A percentile compares a stretch with the other conserved stretches of the same genome.
Evolutionary conservation across 2,329 filamentous ascomycete species (phyloP).

Genomic region (Cladosporium colombiae): DNA sequence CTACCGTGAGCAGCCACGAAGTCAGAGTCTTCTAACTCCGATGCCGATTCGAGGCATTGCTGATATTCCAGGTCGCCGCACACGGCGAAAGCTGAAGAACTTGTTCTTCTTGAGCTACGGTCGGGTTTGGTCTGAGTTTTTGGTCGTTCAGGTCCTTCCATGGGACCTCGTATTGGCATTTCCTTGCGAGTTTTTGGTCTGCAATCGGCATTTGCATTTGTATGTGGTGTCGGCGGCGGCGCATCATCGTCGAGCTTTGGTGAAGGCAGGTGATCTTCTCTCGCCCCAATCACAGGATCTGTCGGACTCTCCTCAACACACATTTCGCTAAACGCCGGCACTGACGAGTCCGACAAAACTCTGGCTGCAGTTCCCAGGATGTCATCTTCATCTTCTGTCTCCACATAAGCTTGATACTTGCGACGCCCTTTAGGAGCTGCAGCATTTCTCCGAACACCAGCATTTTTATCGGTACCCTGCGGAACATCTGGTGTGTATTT

Average conservation of each 20-base stretch:
- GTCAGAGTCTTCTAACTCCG: not conserved
- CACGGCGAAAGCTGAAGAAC: not conserved
- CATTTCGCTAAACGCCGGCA: not conserved
- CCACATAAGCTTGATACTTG: not conserved
- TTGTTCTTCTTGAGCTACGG: not conserved
- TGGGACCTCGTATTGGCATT: not conserved
- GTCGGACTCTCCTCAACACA: not conserved
- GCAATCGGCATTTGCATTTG: not conserved
- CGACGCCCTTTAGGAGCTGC: not conserved
- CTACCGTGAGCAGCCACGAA: not conserved
- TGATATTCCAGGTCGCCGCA: not conserved
- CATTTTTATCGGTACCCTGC: not conserved
- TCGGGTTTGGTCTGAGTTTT: not conserved
- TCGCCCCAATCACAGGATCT: not conserved
- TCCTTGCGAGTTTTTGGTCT: not conserved
- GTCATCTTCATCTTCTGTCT: not conserved
- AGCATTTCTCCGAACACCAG: not conserved
- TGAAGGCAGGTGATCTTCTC: not conserved
- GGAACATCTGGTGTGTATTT: not conserved
- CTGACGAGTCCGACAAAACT: not conserved
- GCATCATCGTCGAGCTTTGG: not conserved
- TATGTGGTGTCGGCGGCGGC: not conserved
- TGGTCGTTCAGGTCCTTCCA: not conserved
- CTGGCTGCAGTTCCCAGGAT: not conserved
- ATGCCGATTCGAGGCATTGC: not conserved